Percentiles rank a stretch among this genome's conserved stretches.
Evolutionary conservation across 2,329 filamentous ascomycete species (phyloP).

Genomic region (Neofusicoccum cordaticola): DNA sequence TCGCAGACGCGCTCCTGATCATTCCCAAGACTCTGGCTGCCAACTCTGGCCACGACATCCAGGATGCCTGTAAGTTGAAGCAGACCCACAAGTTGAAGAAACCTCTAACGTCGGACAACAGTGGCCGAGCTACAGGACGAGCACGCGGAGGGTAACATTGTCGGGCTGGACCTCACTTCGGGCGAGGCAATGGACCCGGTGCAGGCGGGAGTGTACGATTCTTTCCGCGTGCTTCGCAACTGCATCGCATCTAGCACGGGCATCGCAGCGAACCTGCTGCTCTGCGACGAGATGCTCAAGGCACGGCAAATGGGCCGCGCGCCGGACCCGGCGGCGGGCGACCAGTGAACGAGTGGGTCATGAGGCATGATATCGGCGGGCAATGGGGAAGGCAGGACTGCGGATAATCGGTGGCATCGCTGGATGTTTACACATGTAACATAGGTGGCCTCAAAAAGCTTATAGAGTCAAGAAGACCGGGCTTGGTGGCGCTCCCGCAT

Average conservation of each 20-base stretch:
- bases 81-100: neutral
- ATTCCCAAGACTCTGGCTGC: conserved; percentile 97
- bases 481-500: conserved; percentile 1
- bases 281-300: conserved; percentile 97
- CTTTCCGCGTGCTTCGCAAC: conserved; percentile 91
- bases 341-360: conserved; percentile 14
- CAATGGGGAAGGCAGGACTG: neutral
- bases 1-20: conserved; percentile 88
- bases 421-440: conserved; percentile 8
- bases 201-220: conserved; percentile 90
- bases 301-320: conserved; percentile 78
- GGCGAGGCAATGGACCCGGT: conserved; percentile 95
- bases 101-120: conserved; percentile 33
- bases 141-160: conserved; percentile 75
- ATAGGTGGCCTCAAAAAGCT: conserved; percentile 15
- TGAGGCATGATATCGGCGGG: neutral
- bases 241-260: conserved; percentile 89
- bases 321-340: conserved; percentile 29
- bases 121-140: conserved; percentile 87
- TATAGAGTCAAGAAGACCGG: neutral
- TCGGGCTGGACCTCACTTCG: conserved; percentile 80
- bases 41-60: conserved; percentile 94
- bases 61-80: conserved; percentile 75
- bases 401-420: conserved; percentile 3
- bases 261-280: conserved; percentile 89